Evolutionary conservation across 306 rosid genomes (phyloP).

Genomic region (Heteromeles arbutifolia): DNA sequence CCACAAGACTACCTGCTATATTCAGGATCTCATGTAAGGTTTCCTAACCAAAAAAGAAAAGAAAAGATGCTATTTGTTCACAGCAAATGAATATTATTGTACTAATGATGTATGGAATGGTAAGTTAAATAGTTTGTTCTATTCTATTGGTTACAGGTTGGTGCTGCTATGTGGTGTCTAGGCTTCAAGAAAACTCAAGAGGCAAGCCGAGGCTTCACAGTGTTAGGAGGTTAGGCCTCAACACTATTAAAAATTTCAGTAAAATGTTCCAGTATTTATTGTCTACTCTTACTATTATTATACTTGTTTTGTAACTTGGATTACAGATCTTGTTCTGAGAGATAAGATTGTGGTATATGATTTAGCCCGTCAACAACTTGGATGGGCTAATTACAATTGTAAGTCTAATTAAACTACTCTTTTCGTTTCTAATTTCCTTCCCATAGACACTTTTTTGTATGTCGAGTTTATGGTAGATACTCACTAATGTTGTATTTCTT

Average conservation of each 20-base stretch:
- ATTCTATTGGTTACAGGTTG: constrained; percentile 39
- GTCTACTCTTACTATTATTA: too few relatives aligned
- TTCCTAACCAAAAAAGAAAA: not conserved
- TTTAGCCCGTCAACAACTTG: constrained; percentile 61
- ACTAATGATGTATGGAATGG: constrained; percentile 7
- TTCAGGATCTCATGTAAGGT: constrained; percentile 48
- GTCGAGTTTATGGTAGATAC: too few relatives aligned
- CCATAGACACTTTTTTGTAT: too few relatives aligned
- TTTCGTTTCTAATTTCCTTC: not conserved
- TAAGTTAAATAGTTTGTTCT: constrained; percentile 3
- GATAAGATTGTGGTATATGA: constrained; percentile 83
- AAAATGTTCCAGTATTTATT: too few relatives aligned
- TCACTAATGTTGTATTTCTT: not conserved
- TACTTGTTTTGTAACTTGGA: not conserved
- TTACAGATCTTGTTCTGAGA: constrained; percentile 72
- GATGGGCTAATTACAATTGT: constrained; percentile 87
- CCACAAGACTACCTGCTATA: constrained; percentile 80
- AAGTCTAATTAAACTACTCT: constrained; percentile 28
- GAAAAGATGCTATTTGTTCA: too few relatives aligned
- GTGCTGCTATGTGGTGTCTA: constrained; percentile 74
- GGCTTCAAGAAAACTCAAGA: constrained; percentile 68
- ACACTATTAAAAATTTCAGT: not conserved
- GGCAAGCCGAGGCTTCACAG: constrained; percentile 41
- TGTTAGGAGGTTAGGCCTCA: constrained; percentile 74
- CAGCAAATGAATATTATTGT: too few relatives aligned